Base-by-base conservation (phyloP, 108 stramenopile species). In the Pseudonitzschia pungens region DNA sequence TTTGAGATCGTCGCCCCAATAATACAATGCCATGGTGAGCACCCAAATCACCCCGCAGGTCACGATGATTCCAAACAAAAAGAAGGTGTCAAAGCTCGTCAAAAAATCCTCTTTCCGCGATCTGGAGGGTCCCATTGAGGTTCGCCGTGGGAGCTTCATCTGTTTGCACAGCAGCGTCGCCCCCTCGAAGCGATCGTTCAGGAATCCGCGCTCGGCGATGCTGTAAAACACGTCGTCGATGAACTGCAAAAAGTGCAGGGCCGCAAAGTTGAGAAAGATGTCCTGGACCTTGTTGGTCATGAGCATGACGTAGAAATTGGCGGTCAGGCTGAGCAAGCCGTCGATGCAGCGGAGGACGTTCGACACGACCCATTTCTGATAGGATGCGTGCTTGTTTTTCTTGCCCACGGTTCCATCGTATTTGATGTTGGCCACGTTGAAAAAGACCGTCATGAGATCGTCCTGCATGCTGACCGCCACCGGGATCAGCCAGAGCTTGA, bases 181-280 rank as follows among this genome's bases (percentile, higher is more conserved):
- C 32, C 29, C 9, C 29, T 62, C 60, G 27, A 62, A n/a, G 11
- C 15, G 12, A 5, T 62, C 32, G 15, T 14, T 28, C 4, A 62
- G 31, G 20, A 62, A 62, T 18, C 87, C 87, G 66, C 86, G 65
- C 4, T 63, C 74, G 0, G 77, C 82, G 60, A 88, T 60, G 16
- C 74, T 60, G 41, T 86, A 80, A 22, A 81, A 80, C 10, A 88
- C 64, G 65, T 89, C 83, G 69, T 89, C 88, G 43, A 89, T 81
- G 36, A 41, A 77, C 70, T 81, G 80, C 28, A 89, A 68, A 81
- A 89, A 89, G 29, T 78, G 77, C 3, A 89, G 65, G 3, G 88
- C 88, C 20, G 88, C 88, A 70, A 89, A 89, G 67, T 86, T 89
- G 43, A 89, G 53, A 71, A 89, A 89, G 24, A 84, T 58, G 1